Percentiles rank a stretch among this genome's conserved stretches.
Conservation (phyloP, 352 stramenopile genomes). For the Pythium apleroticum region DNA sequence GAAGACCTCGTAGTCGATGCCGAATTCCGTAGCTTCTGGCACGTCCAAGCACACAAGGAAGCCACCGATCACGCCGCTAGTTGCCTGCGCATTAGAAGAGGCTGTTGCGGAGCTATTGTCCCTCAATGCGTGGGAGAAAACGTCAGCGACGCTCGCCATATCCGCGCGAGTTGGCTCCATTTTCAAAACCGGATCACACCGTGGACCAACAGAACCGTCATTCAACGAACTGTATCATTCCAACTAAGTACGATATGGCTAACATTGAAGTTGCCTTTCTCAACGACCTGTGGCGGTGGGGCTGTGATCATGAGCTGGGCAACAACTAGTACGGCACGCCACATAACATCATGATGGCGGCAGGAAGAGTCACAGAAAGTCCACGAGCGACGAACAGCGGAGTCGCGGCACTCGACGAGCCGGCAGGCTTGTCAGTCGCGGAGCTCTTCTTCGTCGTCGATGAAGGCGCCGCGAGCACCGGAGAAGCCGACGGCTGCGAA, state of each 20-base stretch:
- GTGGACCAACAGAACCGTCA: conserved; percentile 3
- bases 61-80: conserved; percentile 36
- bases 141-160: conserved; percentile 16
- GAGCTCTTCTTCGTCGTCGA: not conserved
- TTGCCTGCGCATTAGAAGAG: conserved; percentile 4
- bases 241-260: conserved; percentile 27
- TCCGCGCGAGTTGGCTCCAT: conserved; percentile 2
- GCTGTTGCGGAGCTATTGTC: not conserved
- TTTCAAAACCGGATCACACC: not conserved
- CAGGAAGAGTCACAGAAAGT: not conserved
- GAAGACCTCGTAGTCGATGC: conserved; percentile 87
- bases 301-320: not conserved
- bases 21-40: conserved; percentile 75
- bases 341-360: not conserved
- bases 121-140: conserved; percentile 23
- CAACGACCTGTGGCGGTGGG: not conserved
- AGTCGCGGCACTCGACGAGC: not conserved
- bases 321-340: not conserved
- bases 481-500: not conserved
- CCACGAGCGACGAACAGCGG: not conserved
- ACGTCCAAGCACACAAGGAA: conserved; percentile 86
- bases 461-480: not conserved
- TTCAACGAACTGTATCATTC: conserved; percentile 28
- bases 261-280: conserved; percentile 19
- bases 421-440: not conserved